Evolutionary conservation across 352 stramenopile genomes (phyloP).

Genomic region (Globisporangium iwayamae): DNA sequence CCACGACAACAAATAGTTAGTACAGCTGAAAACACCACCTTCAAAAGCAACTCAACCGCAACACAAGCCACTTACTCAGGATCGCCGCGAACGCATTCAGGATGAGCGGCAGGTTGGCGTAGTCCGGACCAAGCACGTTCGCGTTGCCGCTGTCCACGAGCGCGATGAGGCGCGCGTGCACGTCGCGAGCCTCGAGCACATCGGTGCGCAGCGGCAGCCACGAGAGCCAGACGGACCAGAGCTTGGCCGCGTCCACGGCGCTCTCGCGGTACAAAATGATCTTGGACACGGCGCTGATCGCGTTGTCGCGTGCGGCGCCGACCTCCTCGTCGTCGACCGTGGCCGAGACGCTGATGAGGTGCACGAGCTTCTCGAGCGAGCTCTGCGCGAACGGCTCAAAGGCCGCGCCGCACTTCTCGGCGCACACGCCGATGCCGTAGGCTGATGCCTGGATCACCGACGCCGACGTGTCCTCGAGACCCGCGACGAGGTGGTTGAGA

Average conservation of each 20-base stretch:
- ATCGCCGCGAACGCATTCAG: constrained; percentile 78
- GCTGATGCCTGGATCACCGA: constrained; percentile 75
- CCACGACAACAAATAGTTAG: constrained; percentile 19
- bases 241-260: constrained; percentile 51
- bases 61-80: constrained; percentile 43
- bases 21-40: constrained; percentile 1
- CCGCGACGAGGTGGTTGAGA: constrained; percentile 64
- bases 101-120: constrained; percentile 56
- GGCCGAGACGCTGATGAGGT: constrained; percentile 49
- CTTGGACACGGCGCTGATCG: constrained; percentile 79
- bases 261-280: constrained; percentile 58
- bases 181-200: constrained; percentile 69
- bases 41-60: constrained; percentile 1
- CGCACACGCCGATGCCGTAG: constrained; percentile 82
- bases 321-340: constrained; percentile 60
- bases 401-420: constrained; percentile 64
- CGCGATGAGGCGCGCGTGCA: constrained; percentile 69
- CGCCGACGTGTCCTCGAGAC: constrained; percentile 62
- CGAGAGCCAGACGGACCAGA: constrained; percentile 75
- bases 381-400: constrained; percentile 69
- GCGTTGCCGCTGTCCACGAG: constrained; percentile 56
- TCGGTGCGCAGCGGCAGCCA: constrained; percentile 81
- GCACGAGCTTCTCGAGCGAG: constrained; percentile 71
- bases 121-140: constrained; percentile 50
- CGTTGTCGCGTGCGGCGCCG: constrained; percentile 73